phyloP scores from a whole-genome alignment of 2,329 filamentous ascomycete genomes.

The Cercospora sp. region DNA sequence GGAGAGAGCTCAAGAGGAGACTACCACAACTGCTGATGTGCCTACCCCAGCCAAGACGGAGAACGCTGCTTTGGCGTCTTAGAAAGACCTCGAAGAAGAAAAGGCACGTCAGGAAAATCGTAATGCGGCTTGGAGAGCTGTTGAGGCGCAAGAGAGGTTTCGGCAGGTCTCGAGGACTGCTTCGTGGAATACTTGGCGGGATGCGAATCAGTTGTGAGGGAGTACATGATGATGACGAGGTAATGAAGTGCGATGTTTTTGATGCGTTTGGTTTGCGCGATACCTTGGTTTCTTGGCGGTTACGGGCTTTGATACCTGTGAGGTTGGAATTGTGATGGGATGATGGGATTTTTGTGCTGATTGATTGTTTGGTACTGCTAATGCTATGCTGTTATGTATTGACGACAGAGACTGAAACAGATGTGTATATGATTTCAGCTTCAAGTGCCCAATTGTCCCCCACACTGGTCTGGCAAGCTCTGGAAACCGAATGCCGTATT shows the following conservation, averaged over 20 bases:
- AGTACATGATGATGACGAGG: background rate
- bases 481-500: too few species aligned
- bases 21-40: constrained; percentile 21
- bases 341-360: background rate
- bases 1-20: constrained; percentile 28
- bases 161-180: constrained; percentile 5
- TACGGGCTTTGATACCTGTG: background rate
- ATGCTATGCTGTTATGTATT: background rate
- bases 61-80: constrained; percentile 27
- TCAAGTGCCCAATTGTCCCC: too few species aligned
- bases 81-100: constrained; percentile 19
- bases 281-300: constrained; percentile 10
- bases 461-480: too few species aligned
- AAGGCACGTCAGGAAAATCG: constrained; percentile 11
- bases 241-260: background rate
- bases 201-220: constrained; percentile 12
- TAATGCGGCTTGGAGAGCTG: constrained; percentile 5
- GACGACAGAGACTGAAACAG: background rate
- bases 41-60: constrained; percentile 23
- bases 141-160: constrained; percentile 10
- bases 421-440: background rate
- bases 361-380: background rate
- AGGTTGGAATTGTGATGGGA: background rate
- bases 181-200: constrained; percentile 16
- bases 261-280: constrained; percentile 11